These are phyloP conservation scores for Penicillium paneum DNA, from an alignment of 2,329 filamentous ascomycete genomes.

Conservation along the genomic window DNA sequence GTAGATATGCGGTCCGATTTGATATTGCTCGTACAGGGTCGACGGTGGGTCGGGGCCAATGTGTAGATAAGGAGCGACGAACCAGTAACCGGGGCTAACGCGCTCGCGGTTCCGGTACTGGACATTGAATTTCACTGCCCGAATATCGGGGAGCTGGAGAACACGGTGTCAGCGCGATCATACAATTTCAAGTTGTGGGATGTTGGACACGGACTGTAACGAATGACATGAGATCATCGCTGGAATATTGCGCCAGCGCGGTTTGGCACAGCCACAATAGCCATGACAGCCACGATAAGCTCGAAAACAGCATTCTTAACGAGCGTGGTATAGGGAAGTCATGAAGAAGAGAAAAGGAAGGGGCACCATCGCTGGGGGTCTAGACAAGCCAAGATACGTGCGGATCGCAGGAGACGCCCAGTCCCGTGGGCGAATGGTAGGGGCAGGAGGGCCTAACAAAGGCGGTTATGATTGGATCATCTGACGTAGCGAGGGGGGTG, in stretches of 20 bases:
- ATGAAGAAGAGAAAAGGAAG: neutral
- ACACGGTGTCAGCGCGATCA: neutral
- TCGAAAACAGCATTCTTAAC: conserved; percentile 4
- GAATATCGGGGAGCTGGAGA: conserved; percentile 24
- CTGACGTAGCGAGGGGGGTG: neutral
- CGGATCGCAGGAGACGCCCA: neutral
- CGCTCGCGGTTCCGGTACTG: conserved; percentile 25
- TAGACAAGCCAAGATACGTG: neutral
- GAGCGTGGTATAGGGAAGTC: neutral
- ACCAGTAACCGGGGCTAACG: conserved; percentile 47
- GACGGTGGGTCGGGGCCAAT: conserved; percentile 26
- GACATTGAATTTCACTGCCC: conserved; percentile 29
- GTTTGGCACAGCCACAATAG: conserved; percentile 10
- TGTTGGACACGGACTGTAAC: conserved; percentile 3
- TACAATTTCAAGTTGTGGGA: neutral
- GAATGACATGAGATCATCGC: conserved; percentile 10
- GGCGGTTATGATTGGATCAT: neutral
- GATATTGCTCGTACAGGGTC: conserved; percentile 37
- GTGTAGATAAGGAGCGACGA: conserved; percentile 46
- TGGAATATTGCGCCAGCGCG: conserved; percentile 6
- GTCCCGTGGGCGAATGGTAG: neutral
- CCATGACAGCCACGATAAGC: conserved; percentile 3
- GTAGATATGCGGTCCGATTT: conserved; percentile 51
- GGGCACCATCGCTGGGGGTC: neutral
- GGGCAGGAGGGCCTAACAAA: neutral